Conservation (phyloP, 768 basidiomycete species). For the Tulasnella sp. region DNA sequence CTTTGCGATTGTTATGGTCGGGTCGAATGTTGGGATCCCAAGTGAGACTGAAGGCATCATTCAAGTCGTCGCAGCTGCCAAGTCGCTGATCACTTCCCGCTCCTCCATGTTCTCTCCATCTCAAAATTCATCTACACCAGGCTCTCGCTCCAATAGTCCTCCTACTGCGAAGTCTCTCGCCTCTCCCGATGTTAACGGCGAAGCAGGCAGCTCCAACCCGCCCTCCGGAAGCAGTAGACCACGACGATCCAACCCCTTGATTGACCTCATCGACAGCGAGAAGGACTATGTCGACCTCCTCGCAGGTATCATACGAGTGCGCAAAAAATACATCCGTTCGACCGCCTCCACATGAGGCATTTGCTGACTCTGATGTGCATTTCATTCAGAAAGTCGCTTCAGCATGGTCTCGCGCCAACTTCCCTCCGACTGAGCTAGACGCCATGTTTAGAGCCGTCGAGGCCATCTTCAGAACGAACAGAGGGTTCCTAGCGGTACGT, state of each 20-base stretch:
- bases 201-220: not conserved
- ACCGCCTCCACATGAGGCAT: not conserved
- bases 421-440: slow-evolving; percentile 87
- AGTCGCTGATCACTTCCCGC: too few relatives aligned
- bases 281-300: slow-evolving; percentile 84
- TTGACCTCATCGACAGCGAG: slow-evolving; percentile 91
- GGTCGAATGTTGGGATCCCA: too few relatives aligned
- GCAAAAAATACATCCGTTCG: slow-evolving; percentile 25
- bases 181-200: not conserved
- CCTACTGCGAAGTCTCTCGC: not conserved
- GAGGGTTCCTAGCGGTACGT: slow-evolving; percentile 61
- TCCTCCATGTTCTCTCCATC: not conserved
- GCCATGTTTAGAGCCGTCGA: slow-evolving; percentile 92
- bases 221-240: not conserved
- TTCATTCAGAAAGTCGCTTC: slow-evolving; percentile 75
- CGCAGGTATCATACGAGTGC: slow-evolving; percentile 79
- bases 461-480: slow-evolving; percentile 84
- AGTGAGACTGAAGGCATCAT: too few relatives aligned
- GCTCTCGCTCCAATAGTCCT: not conserved
- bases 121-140: not conserved
- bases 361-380: not conserved
- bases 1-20: too few relatives aligned
- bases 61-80: too few relatives aligned
- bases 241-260: slow-evolving; percentile 56
- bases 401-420: slow-evolving; percentile 94